A percentile compares a stretch with the other conserved stretches of the same genome.
phyloP scores from a whole-genome alignment of 345 rosid genomes.

The Arabis hirsuta region DNA sequence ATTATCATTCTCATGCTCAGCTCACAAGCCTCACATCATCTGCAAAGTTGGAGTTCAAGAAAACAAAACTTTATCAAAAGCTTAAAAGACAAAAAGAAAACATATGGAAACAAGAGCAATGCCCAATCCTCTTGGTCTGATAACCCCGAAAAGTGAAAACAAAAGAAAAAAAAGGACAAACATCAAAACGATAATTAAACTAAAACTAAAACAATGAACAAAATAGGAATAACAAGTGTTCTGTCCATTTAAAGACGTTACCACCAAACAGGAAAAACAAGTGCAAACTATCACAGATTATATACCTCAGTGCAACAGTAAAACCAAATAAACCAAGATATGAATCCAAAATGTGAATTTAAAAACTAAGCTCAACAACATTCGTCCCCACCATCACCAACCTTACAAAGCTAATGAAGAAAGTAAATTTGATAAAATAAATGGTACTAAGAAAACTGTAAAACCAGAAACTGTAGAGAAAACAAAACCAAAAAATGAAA shows the following conservation, averaged over 20 bases:
- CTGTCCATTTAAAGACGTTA: neutral
- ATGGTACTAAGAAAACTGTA: slow-evolving; percentile 12
- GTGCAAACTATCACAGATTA: neutral
- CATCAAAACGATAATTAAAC: slow-evolving; percentile 5
- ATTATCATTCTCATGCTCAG: slow-evolving; percentile 55
- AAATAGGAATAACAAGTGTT: slow-evolving; percentile 11
- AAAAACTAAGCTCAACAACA: slow-evolving; percentile 8
- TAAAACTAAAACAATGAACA: slow-evolving; percentile 23
- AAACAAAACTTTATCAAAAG: slow-evolving; percentile 33
- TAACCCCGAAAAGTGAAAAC: slow-evolving; percentile 14
- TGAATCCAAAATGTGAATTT: neutral
- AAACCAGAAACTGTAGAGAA: neutral
- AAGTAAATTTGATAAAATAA: slow-evolving; percentile 4
- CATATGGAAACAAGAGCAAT: slow-evolving; percentile 8
- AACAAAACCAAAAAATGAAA: slow-evolving; percentile 13
- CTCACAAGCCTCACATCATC: slow-evolving; percentile 48
- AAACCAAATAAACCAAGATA: slow-evolving; percentile 31
- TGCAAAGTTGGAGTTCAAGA: slow-evolving; percentile 59
- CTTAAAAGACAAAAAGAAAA: slow-evolving; percentile 13
- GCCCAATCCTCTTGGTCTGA: neutral
- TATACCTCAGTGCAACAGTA: slow-evolving; percentile 14
- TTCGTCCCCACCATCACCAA: neutral
- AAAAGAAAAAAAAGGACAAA: slow-evolving; percentile 26
- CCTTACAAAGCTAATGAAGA: neutral
- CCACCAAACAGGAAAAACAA: slow-evolving; percentile 9